Evolutionary conservation across 1,284 basidiomycete species (phyloP).

Genomic region (Cryptococcus sp.): DNA sequence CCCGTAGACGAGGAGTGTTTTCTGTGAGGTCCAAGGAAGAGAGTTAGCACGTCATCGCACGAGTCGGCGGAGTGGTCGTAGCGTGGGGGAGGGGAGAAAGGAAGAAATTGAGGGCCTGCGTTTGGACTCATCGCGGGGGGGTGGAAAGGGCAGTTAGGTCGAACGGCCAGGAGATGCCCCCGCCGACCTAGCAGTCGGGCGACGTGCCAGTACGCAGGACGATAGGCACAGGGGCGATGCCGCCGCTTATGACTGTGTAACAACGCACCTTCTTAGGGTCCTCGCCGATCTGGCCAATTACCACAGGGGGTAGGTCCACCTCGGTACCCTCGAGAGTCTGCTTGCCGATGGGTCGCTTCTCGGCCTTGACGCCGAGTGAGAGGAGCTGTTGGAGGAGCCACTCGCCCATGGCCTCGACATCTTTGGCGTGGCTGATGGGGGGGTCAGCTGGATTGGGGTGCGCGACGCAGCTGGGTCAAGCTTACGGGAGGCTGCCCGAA

Average conservation of each 20-base stretch:
- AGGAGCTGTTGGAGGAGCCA: constrained; percentile 73
- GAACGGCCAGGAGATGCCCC: neutral
- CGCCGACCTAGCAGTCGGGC: too few relatives aligned
- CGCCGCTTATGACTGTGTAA: neutral
- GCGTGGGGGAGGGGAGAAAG: neutral
- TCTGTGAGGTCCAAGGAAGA: constrained; percentile 47
- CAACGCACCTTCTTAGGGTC: constrained; percentile 64
- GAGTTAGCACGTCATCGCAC: constrained; percentile 13
- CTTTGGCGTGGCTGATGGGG: constrained; percentile 58
- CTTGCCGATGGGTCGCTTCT: constrained; percentile 70
- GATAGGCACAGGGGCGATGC: neutral
- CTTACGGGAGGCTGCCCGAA: constrained; percentile 49
- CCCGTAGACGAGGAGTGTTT: constrained; percentile 88
- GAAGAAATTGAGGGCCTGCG: neutral
- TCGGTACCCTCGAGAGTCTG: constrained; percentile 77
- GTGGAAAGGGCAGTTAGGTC: too few relatives aligned
- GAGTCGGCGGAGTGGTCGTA: neutral
- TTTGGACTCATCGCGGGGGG: too few relatives aligned
- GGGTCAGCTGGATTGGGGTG: neutral
- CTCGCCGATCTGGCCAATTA: constrained; percentile 79
- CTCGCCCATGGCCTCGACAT: constrained; percentile 77
- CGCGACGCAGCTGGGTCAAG: neutral
- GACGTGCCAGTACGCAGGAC: too few relatives aligned
- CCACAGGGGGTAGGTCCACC: constrained; percentile 74
- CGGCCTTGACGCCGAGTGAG: constrained; percentile 69